Evolutionary conservation across 2,329 filamentous ascomycete genomes (phyloP).

Genomic region (Colletotrichum tanaceti): DNA sequence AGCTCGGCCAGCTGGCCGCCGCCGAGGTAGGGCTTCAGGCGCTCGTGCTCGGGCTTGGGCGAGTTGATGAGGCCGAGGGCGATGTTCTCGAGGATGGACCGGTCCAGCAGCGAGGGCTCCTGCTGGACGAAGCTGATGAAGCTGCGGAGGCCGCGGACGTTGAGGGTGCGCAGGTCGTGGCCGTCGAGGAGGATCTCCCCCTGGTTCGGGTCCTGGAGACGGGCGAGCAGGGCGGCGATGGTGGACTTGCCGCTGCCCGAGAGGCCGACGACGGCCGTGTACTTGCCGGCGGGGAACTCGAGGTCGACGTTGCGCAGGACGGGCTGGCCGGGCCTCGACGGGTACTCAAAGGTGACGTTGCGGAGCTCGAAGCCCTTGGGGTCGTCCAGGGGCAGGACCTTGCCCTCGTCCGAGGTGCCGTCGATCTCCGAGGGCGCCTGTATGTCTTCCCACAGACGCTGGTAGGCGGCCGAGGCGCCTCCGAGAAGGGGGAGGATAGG

Average conservation of each 20-base stretch:
- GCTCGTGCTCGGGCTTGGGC: slow-evolving; percentile 47
- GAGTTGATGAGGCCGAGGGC: slow-evolving; percentile 55
- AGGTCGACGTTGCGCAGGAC: slow-evolving; percentile 52
- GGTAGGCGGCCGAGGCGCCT: slow-evolving; percentile 64
- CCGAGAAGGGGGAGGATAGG: slow-evolving; percentile 69
- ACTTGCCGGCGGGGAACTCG: slow-evolving; percentile 51
- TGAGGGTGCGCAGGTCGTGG: slow-evolving; percentile 50
- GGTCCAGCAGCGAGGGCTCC: slow-evolving; percentile 49
- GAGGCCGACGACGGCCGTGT: slow-evolving; percentile 63
- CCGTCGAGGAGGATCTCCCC: slow-evolving; percentile 55
- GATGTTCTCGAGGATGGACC: slow-evolving; percentile 57
- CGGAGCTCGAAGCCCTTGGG: slow-evolving; percentile 56
- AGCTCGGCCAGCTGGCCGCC: slow-evolving; percentile 58
- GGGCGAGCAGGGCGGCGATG: slow-evolving; percentile 52
- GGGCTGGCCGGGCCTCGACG: slow-evolving; percentile 49
- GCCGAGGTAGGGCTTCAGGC: slow-evolving; percentile 54
- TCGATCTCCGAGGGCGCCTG: slow-evolving; percentile 59
- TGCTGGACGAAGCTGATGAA: slow-evolving; percentile 51
- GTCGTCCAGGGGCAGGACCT: slow-evolving; percentile 59
- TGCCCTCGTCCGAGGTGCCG: slow-evolving; percentile 45
- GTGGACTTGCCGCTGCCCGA: slow-evolving; percentile 64
- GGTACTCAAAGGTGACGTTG: slow-evolving; percentile 53
- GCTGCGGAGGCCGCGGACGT: slow-evolving; percentile 49
- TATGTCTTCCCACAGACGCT: slow-evolving; percentile 65
- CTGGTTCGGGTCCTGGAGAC: slow-evolving; percentile 59